A percentile compares a stretch with the other conserved stretches of the same genome.
Evolutionary conservation across 208 protist species (phyloP).

Genomic region (Trypanosoma platydactyli): DNA sequence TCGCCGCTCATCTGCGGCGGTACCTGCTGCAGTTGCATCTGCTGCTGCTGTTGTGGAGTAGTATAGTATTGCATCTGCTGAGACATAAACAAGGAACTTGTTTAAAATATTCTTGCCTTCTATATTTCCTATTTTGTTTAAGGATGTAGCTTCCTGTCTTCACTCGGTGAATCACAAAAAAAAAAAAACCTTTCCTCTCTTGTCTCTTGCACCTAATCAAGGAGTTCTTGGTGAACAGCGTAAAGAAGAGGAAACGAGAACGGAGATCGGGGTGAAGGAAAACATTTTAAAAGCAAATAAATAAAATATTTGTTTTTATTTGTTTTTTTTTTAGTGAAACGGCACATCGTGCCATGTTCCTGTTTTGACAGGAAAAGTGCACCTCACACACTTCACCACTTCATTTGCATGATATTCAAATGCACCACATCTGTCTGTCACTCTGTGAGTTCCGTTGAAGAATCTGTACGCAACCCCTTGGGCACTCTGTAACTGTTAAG

Average conservation of each 20-base stretch:
- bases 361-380: too few relatives aligned
- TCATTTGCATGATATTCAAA: too few relatives aligned
- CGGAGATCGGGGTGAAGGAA: too few relatives aligned
- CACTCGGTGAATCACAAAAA: too few relatives aligned
- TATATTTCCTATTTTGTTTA: background rate
- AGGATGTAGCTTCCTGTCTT: too few relatives aligned
- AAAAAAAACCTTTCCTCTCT: too few relatives aligned
- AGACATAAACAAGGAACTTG: slow-evolving; percentile 30
- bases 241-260: too few relatives aligned
- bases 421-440: slow-evolving; percentile 4
- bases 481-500: background rate
- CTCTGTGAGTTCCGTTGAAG: background rate
- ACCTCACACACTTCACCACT: too few relatives aligned
- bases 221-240: too few relatives aligned
- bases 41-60: slow-evolving; percentile 22
- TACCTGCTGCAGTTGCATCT: slow-evolving; percentile 19
- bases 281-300: background rate
- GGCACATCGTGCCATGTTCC: too few relatives aligned
- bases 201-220: too few relatives aligned
- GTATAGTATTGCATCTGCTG: slow-evolving; percentile 40
- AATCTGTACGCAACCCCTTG: too few relatives aligned
- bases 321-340: slow-evolving; percentile 3
- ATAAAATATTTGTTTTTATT: slow-evolving; percentile 18
- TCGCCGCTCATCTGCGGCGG: slow-evolving; percentile 42
- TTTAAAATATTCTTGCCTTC: background rate